Percentiles rank a stretch among this genome's conserved stretches.
phyloP scores from a whole-genome alignment of 2,329 filamentous ascomycete species.

The Phyllosticta ampelicida region DNA sequence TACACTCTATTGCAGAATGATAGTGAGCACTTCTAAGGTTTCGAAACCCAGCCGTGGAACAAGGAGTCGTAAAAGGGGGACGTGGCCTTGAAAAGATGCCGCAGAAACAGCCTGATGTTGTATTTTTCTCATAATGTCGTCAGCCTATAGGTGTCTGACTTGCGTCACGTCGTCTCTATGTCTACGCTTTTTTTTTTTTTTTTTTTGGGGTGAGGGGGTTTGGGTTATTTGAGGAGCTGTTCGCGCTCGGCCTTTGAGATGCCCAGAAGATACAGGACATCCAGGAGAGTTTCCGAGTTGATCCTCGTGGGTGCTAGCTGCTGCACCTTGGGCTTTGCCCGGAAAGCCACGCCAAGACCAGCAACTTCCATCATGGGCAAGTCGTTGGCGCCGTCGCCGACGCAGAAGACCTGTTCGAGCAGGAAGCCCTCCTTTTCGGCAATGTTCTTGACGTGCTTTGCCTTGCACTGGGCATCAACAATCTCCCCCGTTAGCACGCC shows the following conservation, averaged over 20 bases:
- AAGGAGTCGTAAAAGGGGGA: background rate
- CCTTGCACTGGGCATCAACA: conserved; percentile 66
- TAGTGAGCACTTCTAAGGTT: too few relatives aligned
- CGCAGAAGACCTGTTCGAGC: conserved; percentile 57
- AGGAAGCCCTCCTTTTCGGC: conserved; percentile 55
- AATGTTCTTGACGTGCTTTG: conserved; percentile 59
- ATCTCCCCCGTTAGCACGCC: conserved; percentile 63
- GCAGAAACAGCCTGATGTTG: background rate
- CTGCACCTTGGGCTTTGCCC: conserved; percentile 75
- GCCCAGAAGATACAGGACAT: conserved; percentile 65
- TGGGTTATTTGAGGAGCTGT: conserved; percentile 25
- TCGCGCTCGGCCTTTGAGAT: conserved; percentile 55
- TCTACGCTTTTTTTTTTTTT: background rate
- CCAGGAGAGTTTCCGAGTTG: conserved; percentile 54
- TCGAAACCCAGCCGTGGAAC: too few relatives aligned
- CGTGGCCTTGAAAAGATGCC: background rate
- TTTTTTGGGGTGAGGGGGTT: too few relatives aligned
- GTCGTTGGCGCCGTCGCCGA: conserved; percentile 78
- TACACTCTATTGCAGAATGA: too few relatives aligned
- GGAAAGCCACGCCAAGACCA: conserved; percentile 70
- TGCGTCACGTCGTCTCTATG: background rate
- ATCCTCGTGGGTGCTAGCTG: conserved; percentile 62
- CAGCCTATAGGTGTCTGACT: background rate
- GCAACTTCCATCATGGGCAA: conserved; percentile 67
- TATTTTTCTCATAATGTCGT: background rate